A percentile compares a stretch with the other conserved stretches of the same genome.
These are phyloP conservation scores for Phytopythium chamaehyphon DNA, from an alignment of 352 stramenopile genomes.

Conservation along the genomic window DNA sequence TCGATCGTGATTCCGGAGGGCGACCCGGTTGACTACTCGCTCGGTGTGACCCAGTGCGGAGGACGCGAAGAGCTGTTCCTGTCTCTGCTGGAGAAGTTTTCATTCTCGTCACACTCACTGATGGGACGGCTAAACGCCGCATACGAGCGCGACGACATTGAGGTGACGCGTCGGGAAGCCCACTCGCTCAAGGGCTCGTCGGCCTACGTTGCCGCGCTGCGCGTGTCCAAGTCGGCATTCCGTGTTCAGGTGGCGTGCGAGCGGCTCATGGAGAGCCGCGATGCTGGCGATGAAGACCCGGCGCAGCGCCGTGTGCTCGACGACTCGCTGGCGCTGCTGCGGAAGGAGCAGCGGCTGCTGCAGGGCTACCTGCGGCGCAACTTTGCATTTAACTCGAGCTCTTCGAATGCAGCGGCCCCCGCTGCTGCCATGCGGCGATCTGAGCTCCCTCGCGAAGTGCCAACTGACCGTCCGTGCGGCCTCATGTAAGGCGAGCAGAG, in stretches of 20 bases:
- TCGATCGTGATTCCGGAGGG: conserved; percentile 68
- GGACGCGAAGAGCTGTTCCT: conserved; percentile 74
- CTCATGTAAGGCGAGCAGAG: no score
- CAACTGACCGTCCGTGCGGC: no score
- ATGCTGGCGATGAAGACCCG: conserved; percentile 12
- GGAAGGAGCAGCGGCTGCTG: conserved; percentile 62
- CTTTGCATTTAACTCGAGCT: conserved; percentile 57
- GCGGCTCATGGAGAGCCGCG: conserved; percentile 33
- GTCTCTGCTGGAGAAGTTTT: conserved; percentile 77
- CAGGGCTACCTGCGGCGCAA: conserved; percentile 77
- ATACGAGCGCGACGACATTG: conserved; percentile 39
- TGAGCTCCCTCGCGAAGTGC: no score
- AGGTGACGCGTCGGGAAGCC: conserved; percentile 50
- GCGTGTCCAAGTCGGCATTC: conserved; percentile 78
- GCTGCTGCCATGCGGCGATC: no score
- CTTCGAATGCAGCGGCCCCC: no score
- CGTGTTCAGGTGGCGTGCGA: conserved; percentile 75
- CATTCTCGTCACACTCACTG: conserved; percentile 38
- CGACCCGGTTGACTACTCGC: conserved; percentile 74
- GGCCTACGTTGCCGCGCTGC: conserved; percentile 70
- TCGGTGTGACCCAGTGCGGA: conserved; percentile 75
- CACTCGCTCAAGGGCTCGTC: conserved; percentile 82
- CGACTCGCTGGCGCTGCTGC: conserved; percentile 34
- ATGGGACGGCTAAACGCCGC: conserved; percentile 53
- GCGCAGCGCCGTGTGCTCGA: conserved; percentile 23